Conservation (phyloP, 2,329 filamentous ascomycete species). For the Apiospora saccharicola region DNA sequence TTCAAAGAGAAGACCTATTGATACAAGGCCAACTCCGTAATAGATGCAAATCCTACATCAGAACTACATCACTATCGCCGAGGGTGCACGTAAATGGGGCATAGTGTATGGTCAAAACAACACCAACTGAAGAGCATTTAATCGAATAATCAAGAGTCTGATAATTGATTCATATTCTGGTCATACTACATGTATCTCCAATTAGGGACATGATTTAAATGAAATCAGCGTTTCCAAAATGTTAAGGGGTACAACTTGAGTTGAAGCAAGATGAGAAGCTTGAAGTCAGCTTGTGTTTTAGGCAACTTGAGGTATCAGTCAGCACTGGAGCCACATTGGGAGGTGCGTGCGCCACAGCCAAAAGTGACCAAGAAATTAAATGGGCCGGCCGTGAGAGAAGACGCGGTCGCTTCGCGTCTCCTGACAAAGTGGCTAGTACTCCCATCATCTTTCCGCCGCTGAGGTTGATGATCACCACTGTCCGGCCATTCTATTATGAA, state of each 20-base stretch:
- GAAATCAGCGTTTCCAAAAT: no score
- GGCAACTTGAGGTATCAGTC: neutral
- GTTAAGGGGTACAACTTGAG: neutral
- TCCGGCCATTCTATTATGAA: neutral
- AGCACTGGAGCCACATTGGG: neutral
- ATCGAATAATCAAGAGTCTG: neutral
- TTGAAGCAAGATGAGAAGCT: neutral
- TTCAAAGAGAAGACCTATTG: neutral
- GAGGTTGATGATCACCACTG: constrained; percentile 8
- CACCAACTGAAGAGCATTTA: neutral
- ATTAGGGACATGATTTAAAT: neutral
- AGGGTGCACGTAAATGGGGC: neutral
- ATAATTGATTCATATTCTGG: neutral
- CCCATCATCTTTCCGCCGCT: constrained; percentile 19
- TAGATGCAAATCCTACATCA: neutral
- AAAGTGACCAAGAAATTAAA: neutral
- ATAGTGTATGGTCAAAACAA: neutral
- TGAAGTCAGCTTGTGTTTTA: neutral
- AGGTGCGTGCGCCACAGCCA: neutral
- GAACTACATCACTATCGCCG: constrained; percentile 1
- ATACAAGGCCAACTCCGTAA: neutral
- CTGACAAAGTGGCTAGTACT: constrained; percentile 18
- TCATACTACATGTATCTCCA: neutral
- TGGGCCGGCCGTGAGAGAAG: neutral
- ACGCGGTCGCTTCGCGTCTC: constrained; percentile 20